Conservation (phyloP, 768 basidiomycete genomes). For the Hortiboletus campestris region DNA sequence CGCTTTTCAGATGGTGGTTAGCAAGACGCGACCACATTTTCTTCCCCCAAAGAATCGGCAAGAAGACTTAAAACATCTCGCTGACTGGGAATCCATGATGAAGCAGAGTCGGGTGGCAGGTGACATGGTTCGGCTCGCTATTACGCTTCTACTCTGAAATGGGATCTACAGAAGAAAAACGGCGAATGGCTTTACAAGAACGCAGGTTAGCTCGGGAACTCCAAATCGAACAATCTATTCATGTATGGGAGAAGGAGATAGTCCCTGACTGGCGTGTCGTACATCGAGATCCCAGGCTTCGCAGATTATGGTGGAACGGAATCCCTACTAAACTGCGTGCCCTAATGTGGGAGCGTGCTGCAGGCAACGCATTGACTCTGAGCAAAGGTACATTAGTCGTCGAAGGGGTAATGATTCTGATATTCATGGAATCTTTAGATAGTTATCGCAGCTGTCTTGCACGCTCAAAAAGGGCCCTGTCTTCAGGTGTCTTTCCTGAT, state of each 20-base stretch:
- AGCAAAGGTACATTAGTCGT: conserved; percentile 60
- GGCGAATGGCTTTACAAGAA: conserved; percentile 59
- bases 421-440: conserved; percentile 37
- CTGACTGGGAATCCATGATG: conserved; percentile 90
- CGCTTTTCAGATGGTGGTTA: conserved; percentile 72
- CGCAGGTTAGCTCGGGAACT: conserved; percentile 63
- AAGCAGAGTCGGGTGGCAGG: conserved; percentile 71
- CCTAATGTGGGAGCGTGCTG: conserved; percentile 79
- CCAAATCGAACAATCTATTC: conserved; percentile 65
- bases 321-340: conserved; percentile 82
- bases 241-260: conserved; percentile 76
- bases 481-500: conserved; percentile 63
- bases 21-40: conserved; percentile 78
- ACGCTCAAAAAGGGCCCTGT: conserved; percentile 69
- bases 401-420: conserved; percentile 2
- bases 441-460: conserved; percentile 68
- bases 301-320: conserved; percentile 84
- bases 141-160: conserved; percentile 2
- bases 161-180: conserved; percentile 59
- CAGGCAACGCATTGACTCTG: conserved; percentile 79
- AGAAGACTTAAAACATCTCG: conserved; percentile 82
- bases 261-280: conserved; percentile 82
- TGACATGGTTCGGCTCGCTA: conserved; percentile 31
- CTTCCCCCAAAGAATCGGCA: conserved; percentile 78
- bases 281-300: conserved; percentile 58